Conservation (phyloP, 495 filamentous ascomycete genomes). For the Hypoxylon crocopeplum region DNA sequence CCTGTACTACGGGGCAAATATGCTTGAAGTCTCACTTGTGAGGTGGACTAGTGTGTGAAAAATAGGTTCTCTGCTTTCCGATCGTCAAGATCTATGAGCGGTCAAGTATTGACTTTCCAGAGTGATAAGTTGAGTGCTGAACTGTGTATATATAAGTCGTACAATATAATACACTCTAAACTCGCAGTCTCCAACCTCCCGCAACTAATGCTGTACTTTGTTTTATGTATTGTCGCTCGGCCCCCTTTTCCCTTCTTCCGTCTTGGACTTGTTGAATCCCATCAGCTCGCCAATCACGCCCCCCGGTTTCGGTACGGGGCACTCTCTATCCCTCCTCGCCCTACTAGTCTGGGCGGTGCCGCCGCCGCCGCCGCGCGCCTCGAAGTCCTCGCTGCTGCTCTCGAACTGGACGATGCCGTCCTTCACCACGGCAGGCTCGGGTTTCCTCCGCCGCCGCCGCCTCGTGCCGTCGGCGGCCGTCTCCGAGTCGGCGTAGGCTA, state of each 20-base stretch:
- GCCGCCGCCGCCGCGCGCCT: too few relatives aligned
- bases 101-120: background rate
- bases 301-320: slow-evolving; percentile 84
- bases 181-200: background rate
- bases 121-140: background rate
- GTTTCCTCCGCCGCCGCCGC: slow-evolving; percentile 47
- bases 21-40: too few relatives aligned
- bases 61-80: too few relatives aligned
- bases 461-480: slow-evolving; percentile 58
- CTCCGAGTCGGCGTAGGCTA: slow-evolving; percentile 74
- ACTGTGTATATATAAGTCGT: background rate
- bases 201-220: background rate
- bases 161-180: background rate
- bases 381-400: slow-evolving; percentile 18
- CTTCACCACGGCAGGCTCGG: slow-evolving; percentile 39
- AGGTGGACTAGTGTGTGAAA: too few relatives aligned
- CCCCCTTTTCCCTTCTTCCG: slow-evolving; percentile 6
- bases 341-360: slow-evolving; percentile 17
- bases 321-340: slow-evolving; percentile 59
- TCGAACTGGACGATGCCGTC: slow-evolving; percentile 49
- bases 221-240: slow-evolving; percentile 18
- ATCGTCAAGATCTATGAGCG: background rate
- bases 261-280: slow-evolving; percentile 61
- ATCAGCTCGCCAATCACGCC: slow-evolving; percentile 77
- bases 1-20: too few relatives aligned